phyloP scores from a whole-genome alignment of 257 asterid species.

The Lavandula angustifolia region DNA sequence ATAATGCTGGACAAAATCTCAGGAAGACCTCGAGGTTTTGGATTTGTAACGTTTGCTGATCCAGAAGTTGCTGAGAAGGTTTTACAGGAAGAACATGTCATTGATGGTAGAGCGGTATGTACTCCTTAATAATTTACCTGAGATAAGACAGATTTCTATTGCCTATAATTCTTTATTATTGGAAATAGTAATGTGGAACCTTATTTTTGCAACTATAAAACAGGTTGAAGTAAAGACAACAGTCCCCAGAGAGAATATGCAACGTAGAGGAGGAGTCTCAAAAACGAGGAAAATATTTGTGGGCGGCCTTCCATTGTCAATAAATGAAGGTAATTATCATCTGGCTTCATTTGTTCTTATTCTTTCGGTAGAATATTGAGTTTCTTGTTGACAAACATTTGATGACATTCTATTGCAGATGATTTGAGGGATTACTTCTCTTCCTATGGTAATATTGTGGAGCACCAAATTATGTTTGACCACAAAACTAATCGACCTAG shows the following conservation, averaged over 20 bases:
- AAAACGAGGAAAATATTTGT: constrained; percentile 92
- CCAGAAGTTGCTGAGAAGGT: constrained; percentile 85
- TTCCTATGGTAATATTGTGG: constrained; percentile 75
- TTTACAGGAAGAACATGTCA: constrained; percentile 78
- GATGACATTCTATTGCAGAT: constrained; percentile 41
- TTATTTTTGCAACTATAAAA: constrained; percentile 27
- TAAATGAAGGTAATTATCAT: constrained; percentile 64
- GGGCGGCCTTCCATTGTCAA: constrained; percentile 84
- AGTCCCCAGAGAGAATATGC: constrained; percentile 85
- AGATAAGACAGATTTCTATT: neutral
- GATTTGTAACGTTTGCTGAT: constrained; percentile 86
- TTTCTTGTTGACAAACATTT: constrained; percentile 12
- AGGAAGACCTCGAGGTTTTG: constrained; percentile 97
- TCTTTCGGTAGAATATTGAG: constrained; percentile 5
- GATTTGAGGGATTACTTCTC: constrained; percentile 88
- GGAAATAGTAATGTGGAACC: neutral
- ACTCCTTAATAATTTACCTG: constrained; percentile 7
- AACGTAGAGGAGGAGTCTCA: constrained; percentile 67
- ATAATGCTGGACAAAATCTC: constrained; percentile 91
- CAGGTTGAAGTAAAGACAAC: constrained; percentile 99
- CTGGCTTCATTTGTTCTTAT: constrained; percentile 1
- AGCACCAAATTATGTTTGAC: constrained; percentile 95
- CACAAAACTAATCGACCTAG: constrained; percentile 88
- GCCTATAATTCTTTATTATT: neutral
- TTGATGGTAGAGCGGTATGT: constrained; percentile 87